Evolutionary conservation across 2,329 filamentous ascomycete genomes (phyloP).

Genomic region (Venturia pyrina): DNA sequence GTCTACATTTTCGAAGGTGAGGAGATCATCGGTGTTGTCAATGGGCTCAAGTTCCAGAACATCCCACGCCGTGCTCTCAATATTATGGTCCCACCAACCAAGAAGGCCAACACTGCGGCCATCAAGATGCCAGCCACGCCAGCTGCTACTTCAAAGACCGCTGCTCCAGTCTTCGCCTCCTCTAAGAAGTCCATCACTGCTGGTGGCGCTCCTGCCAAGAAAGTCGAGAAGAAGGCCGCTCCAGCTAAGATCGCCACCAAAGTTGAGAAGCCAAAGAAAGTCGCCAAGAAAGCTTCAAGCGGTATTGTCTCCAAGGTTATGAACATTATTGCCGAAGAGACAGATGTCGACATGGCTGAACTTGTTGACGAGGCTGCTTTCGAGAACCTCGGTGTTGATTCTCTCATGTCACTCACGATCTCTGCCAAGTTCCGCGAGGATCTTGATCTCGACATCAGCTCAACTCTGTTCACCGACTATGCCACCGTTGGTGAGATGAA

Average conservation of each 20-base stretch:
- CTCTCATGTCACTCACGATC: conserved; percentile 50
- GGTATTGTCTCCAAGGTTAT: conserved; percentile 46
- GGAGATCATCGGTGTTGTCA: conserved; percentile 48
- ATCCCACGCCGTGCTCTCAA: conserved; percentile 58
- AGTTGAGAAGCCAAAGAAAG: conserved; percentile 39
- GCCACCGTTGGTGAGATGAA: conserved; percentile 52
- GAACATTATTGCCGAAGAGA: conserved; percentile 58
- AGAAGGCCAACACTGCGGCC: conserved; percentile 25
- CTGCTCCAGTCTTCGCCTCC: conserved; percentile 16
- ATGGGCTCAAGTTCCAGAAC: conserved; percentile 56
- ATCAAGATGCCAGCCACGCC: conserved; percentile 27
- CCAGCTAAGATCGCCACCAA: conserved; percentile 43
- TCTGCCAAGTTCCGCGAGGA: conserved; percentile 54
- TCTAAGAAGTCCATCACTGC: conserved; percentile 25
- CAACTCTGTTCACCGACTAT: conserved; percentile 50
- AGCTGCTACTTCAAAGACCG: conserved; percentile 22
- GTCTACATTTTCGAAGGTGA: conserved; percentile 52
- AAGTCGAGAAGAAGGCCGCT: conserved; percentile 38
- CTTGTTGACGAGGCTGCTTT: conserved; percentile 51
- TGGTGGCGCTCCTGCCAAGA: conserved; percentile 19
- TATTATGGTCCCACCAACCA: conserved; percentile 54
- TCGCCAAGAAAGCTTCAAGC: conserved; percentile 32
- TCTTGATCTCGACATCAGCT: conserved; percentile 48
- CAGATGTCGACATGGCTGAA: conserved; percentile 48
- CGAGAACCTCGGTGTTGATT: conserved; percentile 53